Base-by-base conservation (phyloP, 257 asterid species). In the Solanum tacnaense region DNA sequence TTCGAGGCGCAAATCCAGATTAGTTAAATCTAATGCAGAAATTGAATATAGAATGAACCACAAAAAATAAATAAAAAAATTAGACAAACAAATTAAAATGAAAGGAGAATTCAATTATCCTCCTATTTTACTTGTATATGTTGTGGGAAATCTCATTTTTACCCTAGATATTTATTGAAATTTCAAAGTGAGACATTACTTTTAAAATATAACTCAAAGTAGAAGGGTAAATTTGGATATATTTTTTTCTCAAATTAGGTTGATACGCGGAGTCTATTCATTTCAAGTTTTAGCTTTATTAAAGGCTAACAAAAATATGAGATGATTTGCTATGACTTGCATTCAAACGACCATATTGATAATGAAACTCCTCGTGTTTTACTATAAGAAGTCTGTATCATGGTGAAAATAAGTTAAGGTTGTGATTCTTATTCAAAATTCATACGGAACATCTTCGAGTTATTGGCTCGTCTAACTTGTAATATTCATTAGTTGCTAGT, bases 1-100 rank as follows among this genome's bases (percentile, higher is more conserved):
- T 56, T 6, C 10, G 4, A 1, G 1, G 11, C 2, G 25, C 10
- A 1, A 56, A 56, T 52, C 0, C 4, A 16, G 0, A 52, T 52
- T 52, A 52, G 62, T 52, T 18, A 16, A 0, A 52, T 52, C 9
- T 16, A 52, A 18, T 52, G 62, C 9, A 16, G 4, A 52, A 52
- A 52, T 52, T 6, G 10, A 52, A 6, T 52, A 52, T 0, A 1
- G 62, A 52, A 18, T 52, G 10, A 6, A 16, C 1, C 0, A 6
- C 9, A 0, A 52, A 16, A 52, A 16, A 52, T 39, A 41, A 52
- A 18, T 2, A 18, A 16, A 6, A 1, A 56, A 56, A 58, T 20
- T 58, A 58, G 67, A 58, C 2, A 7, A 58, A n/a, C 16, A n/a
- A n/a, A 62, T n/a, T n/a, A 2, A 23, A 23, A 9, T 62, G 10